These are phyloP conservation scores for Coniferiporia sulphurascens DNA, from an alignment of 1,284 basidiomycete genomes.

Conservation along the genomic window DNA sequence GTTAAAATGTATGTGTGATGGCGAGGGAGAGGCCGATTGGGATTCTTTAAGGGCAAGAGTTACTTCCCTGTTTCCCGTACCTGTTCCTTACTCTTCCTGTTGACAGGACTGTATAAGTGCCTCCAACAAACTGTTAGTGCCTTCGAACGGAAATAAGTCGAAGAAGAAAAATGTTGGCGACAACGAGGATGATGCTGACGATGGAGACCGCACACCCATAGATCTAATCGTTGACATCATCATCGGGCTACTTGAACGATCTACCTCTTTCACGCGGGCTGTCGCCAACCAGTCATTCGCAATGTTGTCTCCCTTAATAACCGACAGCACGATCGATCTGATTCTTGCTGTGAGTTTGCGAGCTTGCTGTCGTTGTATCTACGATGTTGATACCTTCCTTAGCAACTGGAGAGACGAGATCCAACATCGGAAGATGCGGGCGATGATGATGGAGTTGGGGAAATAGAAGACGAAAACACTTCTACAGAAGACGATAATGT, in stretches of 20 bases:
- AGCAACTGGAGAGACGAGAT: slow-evolving; percentile 80
- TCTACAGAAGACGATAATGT: slow-evolving; percentile 42
- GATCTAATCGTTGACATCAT: slow-evolving; percentile 86
- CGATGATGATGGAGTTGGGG: slow-evolving; percentile 39
- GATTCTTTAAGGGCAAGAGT: slow-evolving; percentile 32
- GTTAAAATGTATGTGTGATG: slow-evolving; percentile 9
- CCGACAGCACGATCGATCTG: slow-evolving; percentile 75
- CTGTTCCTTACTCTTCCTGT: slow-evolving; percentile 8
- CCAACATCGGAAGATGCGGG: slow-evolving; percentile 51
- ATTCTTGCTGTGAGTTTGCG: slow-evolving; percentile 68
- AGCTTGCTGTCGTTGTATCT: neutral
- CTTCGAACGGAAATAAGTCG: slow-evolving; percentile 36
- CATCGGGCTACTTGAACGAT: slow-evolving; percentile 84
- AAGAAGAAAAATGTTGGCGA: slow-evolving; percentile 29
- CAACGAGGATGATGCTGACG: slow-evolving; percentile 27
- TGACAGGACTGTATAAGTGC: slow-evolving; percentile 51
- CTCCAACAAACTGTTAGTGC: slow-evolving; percentile 45
- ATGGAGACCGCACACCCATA: slow-evolving; percentile 53
- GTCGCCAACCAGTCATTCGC: slow-evolving; percentile 82
- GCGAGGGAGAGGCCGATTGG: slow-evolving; percentile 9
- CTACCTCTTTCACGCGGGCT: slow-evolving; percentile 77
- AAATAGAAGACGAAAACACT: slow-evolving; percentile 38
- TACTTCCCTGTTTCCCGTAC: neutral
- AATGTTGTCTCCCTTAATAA: slow-evolving; percentile 65
- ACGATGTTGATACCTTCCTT: slow-evolving; percentile 4